Conservation (phyloP, 148 eudicot species). For the Chenopodium quinoa region DNA sequence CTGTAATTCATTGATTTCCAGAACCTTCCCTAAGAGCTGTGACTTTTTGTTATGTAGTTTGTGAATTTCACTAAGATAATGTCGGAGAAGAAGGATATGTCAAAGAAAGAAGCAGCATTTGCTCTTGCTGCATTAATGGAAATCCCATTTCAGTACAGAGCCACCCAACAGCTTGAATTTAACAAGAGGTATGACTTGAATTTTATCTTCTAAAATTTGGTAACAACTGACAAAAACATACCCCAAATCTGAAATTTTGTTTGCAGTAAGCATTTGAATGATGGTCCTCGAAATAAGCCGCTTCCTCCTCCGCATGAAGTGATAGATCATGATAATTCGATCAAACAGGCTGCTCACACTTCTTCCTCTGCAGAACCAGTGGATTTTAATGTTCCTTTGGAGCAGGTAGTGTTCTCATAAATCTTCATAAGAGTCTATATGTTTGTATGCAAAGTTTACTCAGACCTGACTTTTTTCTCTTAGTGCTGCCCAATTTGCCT, state of each 20-base stretch:
- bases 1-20: background rate
- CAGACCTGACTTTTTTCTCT: conserved; percentile 11
- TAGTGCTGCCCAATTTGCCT: conserved; percentile 82
- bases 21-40: background rate
- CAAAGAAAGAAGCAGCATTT: conserved; percentile 73
- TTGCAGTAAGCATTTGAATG: conserved; percentile 28
- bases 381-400: conserved; percentile 28
- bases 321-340: conserved; percentile 52
- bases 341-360: conserved; percentile 22
- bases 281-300: conserved; percentile 30
- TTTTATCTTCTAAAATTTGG: background rate
- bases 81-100: conserved; percentile 47
- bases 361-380: conserved; percentile 36
- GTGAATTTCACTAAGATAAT: conserved; percentile 77
- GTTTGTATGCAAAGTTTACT: background rate
- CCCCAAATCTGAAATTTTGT: conserved; percentile 7
- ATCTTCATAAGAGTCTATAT: background rate
- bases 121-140: conserved; percentile 90
- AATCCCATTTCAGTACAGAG: conserved; percentile 74
- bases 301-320: conserved; percentile 70
- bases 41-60: conserved; percentile 43
- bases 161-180: conserved; percentile 46
- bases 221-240: background rate
- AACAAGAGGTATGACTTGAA: conserved; percentile 34
- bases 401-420: conserved; percentile 36